These are phyloP conservation scores for Paraurostyla sp. DNA, from an alignment of 73 alveolate species.

Conservation along the genomic window DNA sequence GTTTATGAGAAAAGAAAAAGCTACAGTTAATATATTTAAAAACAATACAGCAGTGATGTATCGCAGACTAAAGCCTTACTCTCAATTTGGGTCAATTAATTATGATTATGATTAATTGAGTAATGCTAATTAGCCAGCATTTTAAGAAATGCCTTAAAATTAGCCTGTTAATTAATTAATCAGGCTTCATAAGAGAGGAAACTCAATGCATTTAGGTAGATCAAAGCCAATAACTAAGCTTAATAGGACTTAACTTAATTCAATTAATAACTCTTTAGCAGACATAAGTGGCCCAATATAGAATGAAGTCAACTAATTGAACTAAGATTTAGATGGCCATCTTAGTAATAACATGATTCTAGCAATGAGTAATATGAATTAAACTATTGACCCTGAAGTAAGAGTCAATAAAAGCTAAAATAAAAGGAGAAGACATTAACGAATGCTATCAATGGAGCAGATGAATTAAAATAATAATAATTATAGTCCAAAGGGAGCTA, in stretches of 20 bases:
- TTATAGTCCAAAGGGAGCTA: no score
- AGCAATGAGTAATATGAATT: background rate
- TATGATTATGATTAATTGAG: background rate
- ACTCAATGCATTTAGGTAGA: background rate
- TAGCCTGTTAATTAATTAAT: background rate
- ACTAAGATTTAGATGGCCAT: background rate
- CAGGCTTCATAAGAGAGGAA: background rate
- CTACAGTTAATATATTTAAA: constrained; percentile 3
- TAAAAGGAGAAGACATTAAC: background rate
- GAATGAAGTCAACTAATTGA: background rate
- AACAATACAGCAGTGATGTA: constrained; percentile 26
- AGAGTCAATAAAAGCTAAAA: background rate
- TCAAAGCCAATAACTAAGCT: background rate
- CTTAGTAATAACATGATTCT: background rate
- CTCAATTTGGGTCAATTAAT: no score
- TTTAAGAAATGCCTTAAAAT: background rate
- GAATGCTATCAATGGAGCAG: background rate
- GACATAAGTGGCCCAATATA: background rate
- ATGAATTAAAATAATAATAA: no score
- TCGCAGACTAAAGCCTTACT: background rate
- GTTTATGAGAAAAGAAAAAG: constrained; percentile 25
- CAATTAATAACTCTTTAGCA: constrained; percentile 45
- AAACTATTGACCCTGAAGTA: background rate
- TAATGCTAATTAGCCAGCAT: no score
- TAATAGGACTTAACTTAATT: constrained; percentile 22